Conservation (phyloP, 116 monocot species). For the Zostera marina region DNA sequence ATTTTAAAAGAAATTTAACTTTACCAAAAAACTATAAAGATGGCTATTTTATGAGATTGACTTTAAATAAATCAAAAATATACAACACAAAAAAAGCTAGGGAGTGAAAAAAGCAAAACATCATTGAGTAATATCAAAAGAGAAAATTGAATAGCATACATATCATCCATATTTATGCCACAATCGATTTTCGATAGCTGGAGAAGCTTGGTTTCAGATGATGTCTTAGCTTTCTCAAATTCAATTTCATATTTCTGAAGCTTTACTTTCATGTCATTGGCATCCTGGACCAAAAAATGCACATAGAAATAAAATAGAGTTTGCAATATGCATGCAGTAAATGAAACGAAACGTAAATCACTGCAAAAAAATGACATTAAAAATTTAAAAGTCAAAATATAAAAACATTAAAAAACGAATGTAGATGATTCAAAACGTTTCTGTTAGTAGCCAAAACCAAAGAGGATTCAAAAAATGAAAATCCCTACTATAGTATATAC, state of each 20-base stretch:
- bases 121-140: not conserved
- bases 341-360: not conserved
- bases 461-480: not conserved
- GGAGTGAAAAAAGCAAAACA: not conserved
- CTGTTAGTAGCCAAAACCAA: not conserved
- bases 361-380: not conserved
- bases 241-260: constrained; percentile 68
- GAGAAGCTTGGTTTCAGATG: constrained; percentile 38
- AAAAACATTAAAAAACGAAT: not conserved
- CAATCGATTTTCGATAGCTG: constrained; percentile 21
- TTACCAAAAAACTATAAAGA: too few relatives aligned
- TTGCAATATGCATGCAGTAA: not conserved
- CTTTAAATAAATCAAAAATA: not conserved
- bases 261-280: constrained; percentile 42
- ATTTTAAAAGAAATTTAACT: too few relatives aligned
- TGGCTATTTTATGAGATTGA: too few relatives aligned
- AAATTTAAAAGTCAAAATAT: not conserved
- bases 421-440: not conserved
- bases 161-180: constrained; percentile 3
- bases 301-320: not conserved
- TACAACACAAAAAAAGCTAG: not conserved
- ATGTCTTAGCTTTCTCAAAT: constrained; percentile 62
- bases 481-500: not conserved
- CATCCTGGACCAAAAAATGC: constrained; percentile 21
- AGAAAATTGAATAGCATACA: constrained; percentile 1